Base-by-base conservation (phyloP, 768 basidiomycete genomes). In the Termitomyces eurrhizus region DNA sequence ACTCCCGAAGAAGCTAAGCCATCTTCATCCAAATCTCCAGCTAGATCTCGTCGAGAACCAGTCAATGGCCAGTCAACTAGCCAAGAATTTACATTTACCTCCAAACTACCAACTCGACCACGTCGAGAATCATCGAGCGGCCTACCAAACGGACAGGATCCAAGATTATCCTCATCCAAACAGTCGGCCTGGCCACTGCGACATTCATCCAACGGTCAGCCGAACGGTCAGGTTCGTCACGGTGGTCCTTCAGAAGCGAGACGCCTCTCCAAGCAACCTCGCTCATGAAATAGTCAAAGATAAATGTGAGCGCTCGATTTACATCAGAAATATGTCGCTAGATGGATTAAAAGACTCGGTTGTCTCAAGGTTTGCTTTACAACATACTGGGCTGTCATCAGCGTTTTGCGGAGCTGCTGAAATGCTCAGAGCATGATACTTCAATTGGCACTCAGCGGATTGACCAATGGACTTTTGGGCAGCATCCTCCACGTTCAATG, bases 141-240 rank as follows among this genome's bases (percentile, higher is more conserved):
- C 3, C 26, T 12, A 24, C 14, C 37, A 49, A 49, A 50, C 44
- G 58, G 52, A 16, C 59, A 60, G 41, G 54, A 56, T 61, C 66
- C 51, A 59, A 68, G 62, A 59, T 29, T 42, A 63, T 48, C 55
- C 41, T 55, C 62, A 8, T 60, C 60, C 12, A 80, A 74, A 53
- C 77, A 72, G 37, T 70, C 72, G 45, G 66, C 74, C 67, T 75
- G 76, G 37, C 53, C 59, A 16, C 29, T 46, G 8, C 37, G 48
- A 50, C 14, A 55, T 2, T 35, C 53, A 32, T 36, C 26, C 8
- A 60, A 26, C 26, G 29, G 39, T 12, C 60, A 56, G 26, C 11
- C 49, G 24, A 57, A 56, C 4, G 60, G 54, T 3, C 60, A 56
- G 26, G 7, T 49, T 48, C 53, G 46, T 42, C 41, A 42, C 18